Percentiles rank a stretch among this genome's conserved stretches.
phyloP scores from a whole-genome alignment of 768 basidiomycete species.

The Mycena maculata region DNA sequence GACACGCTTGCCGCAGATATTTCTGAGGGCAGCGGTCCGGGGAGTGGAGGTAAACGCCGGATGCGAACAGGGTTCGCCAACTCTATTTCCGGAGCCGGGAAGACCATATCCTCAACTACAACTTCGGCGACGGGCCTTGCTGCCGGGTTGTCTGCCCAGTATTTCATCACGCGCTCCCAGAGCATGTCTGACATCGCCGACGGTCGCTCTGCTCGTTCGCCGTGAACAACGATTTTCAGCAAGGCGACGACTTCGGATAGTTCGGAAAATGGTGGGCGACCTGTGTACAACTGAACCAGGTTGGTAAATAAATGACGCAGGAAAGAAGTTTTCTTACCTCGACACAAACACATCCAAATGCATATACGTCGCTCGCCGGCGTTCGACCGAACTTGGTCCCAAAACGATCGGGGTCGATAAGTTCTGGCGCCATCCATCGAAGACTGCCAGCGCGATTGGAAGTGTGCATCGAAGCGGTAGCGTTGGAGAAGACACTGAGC shows the following conservation, averaged over 20 bases:
- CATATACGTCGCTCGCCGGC: constrained; percentile 45
- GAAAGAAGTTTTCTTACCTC: constrained; percentile 37
- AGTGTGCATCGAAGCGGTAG: constrained; percentile 40
- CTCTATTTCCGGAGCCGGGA: not conserved
- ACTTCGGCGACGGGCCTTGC: not conserved
- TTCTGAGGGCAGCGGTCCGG: not conserved
- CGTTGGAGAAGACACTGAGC: constrained; percentile 45
- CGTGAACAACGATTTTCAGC: constrained; percentile 4
- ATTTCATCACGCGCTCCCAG: constrained; percentile 1
- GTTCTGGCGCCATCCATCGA: constrained; percentile 52
- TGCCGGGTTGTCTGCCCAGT: constrained; percentile 2
- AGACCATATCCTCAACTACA: constrained; percentile 4
- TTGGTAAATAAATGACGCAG: not conserved
- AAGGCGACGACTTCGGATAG: constrained; percentile 12
- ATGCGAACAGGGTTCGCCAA: not conserved
- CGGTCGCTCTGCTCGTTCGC: constrained; percentile 8
- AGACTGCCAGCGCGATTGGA: constrained; percentile 42
- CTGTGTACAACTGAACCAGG: constrained; percentile 13
- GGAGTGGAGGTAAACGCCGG: not conserved
- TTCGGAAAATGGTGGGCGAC: constrained; percentile 15
- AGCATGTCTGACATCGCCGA: constrained; percentile 2
- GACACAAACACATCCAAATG: constrained; percentile 47
- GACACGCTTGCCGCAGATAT: constrained; percentile 51
- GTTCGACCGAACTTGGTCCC: constrained; percentile 41
- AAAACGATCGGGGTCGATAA: constrained; percentile 45